Conservation (phyloP, 164 flowering plant genomes). For the Vitis riparia region DNA sequence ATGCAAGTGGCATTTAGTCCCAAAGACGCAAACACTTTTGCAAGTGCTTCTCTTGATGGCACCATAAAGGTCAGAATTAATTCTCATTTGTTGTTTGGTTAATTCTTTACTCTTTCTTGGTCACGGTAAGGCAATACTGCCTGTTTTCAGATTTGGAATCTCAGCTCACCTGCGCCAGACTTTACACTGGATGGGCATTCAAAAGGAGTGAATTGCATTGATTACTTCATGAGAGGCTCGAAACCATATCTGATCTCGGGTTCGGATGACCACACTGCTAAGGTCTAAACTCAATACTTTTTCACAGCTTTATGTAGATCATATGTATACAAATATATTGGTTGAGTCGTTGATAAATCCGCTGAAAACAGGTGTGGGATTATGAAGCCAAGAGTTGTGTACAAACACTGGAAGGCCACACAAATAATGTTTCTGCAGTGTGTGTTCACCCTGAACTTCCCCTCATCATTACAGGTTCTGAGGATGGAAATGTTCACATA, state of each 20-base stretch:
- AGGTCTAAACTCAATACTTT: constrained; percentile 19
- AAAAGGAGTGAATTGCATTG: too few species aligned
- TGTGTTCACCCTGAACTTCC: constrained; percentile 48
- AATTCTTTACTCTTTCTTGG: too few species aligned
- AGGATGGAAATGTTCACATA: constrained; percentile 45
- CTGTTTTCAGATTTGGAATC: constrained; percentile 38
- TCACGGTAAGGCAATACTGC: too few species aligned
- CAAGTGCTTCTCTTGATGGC: constrained; percentile 38
- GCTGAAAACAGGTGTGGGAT: constrained; percentile 39
- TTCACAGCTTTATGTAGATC: too few species aligned
- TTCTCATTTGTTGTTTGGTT: background rate
- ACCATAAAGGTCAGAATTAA: constrained; percentile 26
- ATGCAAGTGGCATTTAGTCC: constrained; percentile 14
- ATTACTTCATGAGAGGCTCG: constrained; percentile 33
- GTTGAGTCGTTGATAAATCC: background rate
- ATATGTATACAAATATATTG: background rate
- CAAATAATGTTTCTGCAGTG: constrained; percentile 43
- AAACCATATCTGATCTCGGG: constrained; percentile 42
- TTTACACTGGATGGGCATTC: constrained; percentile 35
- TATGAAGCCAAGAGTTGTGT: constrained; percentile 36
- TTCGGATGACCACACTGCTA: constrained; percentile 50
- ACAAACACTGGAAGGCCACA: constrained; percentile 44
- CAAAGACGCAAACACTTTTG: constrained; percentile 26
- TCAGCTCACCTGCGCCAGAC: constrained; percentile 38
- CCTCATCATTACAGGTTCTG: constrained; percentile 44